A percentile compares a stretch with the other conserved stretches of the same genome.
phyloP scores from a whole-genome alignment of 192 early-diverging fungal species.

The Coemansia pectinata region DNA sequence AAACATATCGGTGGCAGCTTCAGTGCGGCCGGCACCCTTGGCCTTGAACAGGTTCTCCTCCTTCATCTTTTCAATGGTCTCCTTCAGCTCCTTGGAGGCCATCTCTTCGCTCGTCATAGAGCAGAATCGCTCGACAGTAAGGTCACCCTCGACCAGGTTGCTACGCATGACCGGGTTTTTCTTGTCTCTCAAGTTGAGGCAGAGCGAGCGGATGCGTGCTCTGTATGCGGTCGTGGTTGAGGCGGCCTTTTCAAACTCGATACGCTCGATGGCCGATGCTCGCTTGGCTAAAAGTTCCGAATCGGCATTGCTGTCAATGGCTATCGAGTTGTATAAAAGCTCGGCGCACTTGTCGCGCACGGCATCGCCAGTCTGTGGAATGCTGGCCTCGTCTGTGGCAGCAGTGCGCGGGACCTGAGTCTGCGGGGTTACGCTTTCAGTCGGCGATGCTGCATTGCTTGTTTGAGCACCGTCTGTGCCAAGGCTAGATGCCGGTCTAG shows the following conservation, averaged over 20 bases:
- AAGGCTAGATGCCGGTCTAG: neutral
- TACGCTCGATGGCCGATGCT: slow-evolving; percentile 63
- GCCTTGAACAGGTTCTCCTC: slow-evolving; percentile 77
- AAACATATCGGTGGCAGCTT: slow-evolving; percentile 92
- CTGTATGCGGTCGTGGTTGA: slow-evolving; percentile 65
- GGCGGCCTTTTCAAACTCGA: slow-evolving; percentile 60
- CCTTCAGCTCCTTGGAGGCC: slow-evolving; percentile 84
- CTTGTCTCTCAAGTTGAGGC: slow-evolving; percentile 76
- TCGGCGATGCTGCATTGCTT: neutral
- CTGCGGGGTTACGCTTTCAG: neutral
- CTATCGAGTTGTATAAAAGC: slow-evolving; percentile 79
- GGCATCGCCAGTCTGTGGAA: slow-evolving; percentile 59
- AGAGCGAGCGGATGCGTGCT: slow-evolving; percentile 72
- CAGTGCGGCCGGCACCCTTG: slow-evolving; percentile 66
- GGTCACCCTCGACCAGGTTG: slow-evolving; percentile 65
- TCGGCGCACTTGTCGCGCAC: slow-evolving; percentile 79
- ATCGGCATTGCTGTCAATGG: slow-evolving; percentile 46
- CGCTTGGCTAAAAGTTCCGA: slow-evolving; percentile 57
- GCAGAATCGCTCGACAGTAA: slow-evolving; percentile 69
- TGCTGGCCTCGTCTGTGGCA: slow-evolving; percentile 36
- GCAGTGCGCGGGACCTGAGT: slow-evolving; percentile 28
- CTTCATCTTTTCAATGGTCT: slow-evolving; percentile 67
- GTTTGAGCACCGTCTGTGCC: slow-evolving; percentile 3
- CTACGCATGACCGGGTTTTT: slow-evolving; percentile 74
- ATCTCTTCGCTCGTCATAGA: slow-evolving; percentile 86